A percentile compares a stretch with the other conserved stretches of the same genome.
Evolutionary conservation across 2,329 filamentous ascomycete species (phyloP).

Genomic region (Stagonosporopsis vannaccii): DNA sequence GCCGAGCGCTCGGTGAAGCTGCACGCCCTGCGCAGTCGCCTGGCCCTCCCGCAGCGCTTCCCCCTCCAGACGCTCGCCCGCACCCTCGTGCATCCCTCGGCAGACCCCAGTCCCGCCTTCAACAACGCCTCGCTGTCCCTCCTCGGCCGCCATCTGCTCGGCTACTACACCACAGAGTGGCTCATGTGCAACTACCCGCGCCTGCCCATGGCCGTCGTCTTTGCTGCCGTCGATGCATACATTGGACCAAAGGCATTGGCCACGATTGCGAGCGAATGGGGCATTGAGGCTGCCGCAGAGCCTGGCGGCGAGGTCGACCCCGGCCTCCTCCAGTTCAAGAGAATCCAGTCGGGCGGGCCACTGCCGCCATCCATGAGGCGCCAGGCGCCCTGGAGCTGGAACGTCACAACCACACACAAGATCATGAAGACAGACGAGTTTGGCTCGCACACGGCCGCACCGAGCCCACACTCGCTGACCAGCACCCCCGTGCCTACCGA

Average conservation of each 20-base stretch:
- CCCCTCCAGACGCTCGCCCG: constrained; percentile 87
- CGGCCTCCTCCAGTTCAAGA: constrained; percentile 81
- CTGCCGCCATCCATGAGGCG: constrained; percentile 34
- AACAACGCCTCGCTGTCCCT: constrained; percentile 88
- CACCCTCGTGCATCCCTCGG: constrained; percentile 83
- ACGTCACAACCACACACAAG: constrained; percentile 65
- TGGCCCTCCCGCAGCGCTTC: constrained; percentile 80
- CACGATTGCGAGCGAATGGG: constrained; percentile 83
- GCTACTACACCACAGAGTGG: constrained; percentile 88
- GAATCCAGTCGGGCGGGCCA: constrained; percentile 46
- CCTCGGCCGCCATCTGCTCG: constrained; percentile 81
- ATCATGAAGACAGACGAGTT: constrained; percentile 86
- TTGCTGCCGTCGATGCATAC: constrained; percentile 85
- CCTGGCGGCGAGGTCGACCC: constrained; percentile 93
- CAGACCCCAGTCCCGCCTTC: constrained; percentile 79
- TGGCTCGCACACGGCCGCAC: constrained; percentile 65
- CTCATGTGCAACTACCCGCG: constrained; percentile 90
- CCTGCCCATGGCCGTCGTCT: constrained; percentile 86
- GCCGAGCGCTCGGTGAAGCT: constrained; percentile 84
- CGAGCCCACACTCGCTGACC: constrained; percentile 32
- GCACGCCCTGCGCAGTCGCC: constrained; percentile 87
- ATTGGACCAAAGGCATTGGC: constrained; percentile 77
- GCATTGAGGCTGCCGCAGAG: constrained; percentile 83
- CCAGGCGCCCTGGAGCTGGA: constrained; percentile 47
- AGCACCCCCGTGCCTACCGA: constrained; percentile 52